Conservation (phyloP, 2,329 filamentous ascomycete genomes). For the Xylaria sp. region DNA sequence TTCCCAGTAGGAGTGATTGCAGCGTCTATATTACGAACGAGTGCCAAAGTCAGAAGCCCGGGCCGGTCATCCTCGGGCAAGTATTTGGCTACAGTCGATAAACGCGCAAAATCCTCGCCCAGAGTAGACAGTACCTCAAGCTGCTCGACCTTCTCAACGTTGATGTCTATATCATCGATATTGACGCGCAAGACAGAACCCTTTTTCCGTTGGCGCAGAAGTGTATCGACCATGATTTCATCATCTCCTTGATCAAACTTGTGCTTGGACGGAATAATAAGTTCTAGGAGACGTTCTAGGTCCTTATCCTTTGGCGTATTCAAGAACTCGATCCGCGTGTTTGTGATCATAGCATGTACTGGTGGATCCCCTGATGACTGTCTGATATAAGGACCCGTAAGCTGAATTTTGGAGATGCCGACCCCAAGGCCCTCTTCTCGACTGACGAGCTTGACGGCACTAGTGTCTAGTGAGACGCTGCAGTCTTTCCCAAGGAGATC, state of each 20-base stretch:
- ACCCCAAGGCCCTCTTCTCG: slow-evolving; percentile 74
- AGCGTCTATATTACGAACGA: slow-evolving; percentile 67
- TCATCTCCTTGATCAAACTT: slow-evolving; percentile 86
- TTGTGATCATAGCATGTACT: slow-evolving; percentile 65
- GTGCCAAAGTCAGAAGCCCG: slow-evolving; percentile 77
- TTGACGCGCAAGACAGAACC: slow-evolving; percentile 79
- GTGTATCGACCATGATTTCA: slow-evolving; percentile 92
- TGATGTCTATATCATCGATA: slow-evolving; percentile 67
- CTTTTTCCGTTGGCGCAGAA: slow-evolving; percentile 84
- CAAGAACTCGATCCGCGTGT: slow-evolving; percentile 75
- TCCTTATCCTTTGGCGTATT: slow-evolving; percentile 77
- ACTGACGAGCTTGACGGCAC: slow-evolving; percentile 79
- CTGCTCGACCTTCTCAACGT: slow-evolving; percentile 67
- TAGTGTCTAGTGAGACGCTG: slow-evolving; percentile 75
- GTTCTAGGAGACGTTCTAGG: slow-evolving; percentile 77
- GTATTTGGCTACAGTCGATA: slow-evolving; percentile 91
- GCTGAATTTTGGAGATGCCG: slow-evolving; percentile 74
- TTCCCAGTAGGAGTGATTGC: slow-evolving; percentile 68
- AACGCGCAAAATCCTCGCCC: slow-evolving; percentile 77
- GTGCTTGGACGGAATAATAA: slow-evolving; percentile 90
- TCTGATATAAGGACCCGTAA: slow-evolving; percentile 72
- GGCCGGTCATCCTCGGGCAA: slow-evolving; percentile 94
- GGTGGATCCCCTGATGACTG: slow-evolving; percentile 61
- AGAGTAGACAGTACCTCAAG: slow-evolving; percentile 73
- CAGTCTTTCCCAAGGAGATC: slow-evolving; percentile 80